Conservation (phyloP, 2,329 filamentous ascomycete species). For the Penicillium brevicompactum region DNA sequence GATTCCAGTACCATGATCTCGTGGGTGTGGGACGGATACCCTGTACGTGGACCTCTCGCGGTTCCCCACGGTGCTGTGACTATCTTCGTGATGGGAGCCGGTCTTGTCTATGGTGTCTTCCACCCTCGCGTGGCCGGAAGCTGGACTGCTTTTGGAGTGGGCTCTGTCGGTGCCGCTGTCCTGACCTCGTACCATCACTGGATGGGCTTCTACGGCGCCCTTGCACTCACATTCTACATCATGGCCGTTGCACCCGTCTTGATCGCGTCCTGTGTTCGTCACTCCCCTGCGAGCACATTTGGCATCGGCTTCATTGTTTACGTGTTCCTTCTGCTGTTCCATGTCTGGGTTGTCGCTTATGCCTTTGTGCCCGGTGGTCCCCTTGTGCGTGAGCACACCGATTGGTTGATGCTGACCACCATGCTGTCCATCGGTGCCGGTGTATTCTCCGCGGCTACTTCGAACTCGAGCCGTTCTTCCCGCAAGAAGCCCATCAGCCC, state of each 20-base stretch:
- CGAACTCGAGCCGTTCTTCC: slow-evolving; percentile 53
- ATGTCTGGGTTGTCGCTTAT: slow-evolving; percentile 98
- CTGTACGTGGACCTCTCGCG: slow-evolving; percentile 81
- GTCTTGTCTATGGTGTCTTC: slow-evolving; percentile 74
- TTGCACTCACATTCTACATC: slow-evolving; percentile 75
- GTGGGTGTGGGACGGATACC: slow-evolving; percentile 97
- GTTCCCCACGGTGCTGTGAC: slow-evolving; percentile 90
- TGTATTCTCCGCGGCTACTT: slow-evolving; percentile 67
- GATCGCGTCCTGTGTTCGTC: slow-evolving; percentile 73
- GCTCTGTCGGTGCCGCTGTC: slow-evolving; percentile 75
- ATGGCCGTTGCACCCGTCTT: slow-evolving; percentile 77
- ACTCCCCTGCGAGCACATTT: slow-evolving; percentile 77
- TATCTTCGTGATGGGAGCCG: slow-evolving; percentile 81
- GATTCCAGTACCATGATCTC: slow-evolving; percentile 99
- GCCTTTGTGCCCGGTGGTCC: slow-evolving; percentile 95
- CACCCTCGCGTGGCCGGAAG: slow-evolving; percentile 70
- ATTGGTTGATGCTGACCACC: slow-evolving; percentile 88
- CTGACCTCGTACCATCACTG: slow-evolving; percentile 79
- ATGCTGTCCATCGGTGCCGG: slow-evolving; percentile 85
- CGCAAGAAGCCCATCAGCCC: slow-evolving; percentile 42
- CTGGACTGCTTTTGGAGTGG: slow-evolving; percentile 78
- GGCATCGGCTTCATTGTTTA: slow-evolving; percentile 88
- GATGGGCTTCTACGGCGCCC: slow-evolving; percentile 84
- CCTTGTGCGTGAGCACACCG: slow-evolving; percentile 87
- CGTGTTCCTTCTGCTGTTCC: slow-evolving; percentile 93